Percentiles rank a stretch among this genome's conserved stretches.
Conservation (phyloP, 2,329 filamentous ascomycete genomes). For the Fusarium sp. region DNA sequence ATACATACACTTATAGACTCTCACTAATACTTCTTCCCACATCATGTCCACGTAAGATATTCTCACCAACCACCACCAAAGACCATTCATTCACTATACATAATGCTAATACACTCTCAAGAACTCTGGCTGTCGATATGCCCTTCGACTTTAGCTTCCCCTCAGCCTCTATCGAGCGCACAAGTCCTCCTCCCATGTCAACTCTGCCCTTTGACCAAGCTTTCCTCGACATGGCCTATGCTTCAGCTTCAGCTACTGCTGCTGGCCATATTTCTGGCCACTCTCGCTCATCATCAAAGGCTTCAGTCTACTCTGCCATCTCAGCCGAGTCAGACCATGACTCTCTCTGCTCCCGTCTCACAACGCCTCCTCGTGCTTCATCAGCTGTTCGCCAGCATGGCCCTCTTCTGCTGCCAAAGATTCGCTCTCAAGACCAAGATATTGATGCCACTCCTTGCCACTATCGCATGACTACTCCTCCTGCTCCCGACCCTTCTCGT, state of each 20-base stretch:
- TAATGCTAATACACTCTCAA: constrained; percentile 28
- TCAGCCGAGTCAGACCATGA: constrained; percentile 68
- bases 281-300: constrained; percentile 70
- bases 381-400: constrained; percentile 82
- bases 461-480: constrained; percentile 49
- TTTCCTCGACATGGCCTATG: constrained; percentile 63
- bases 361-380: constrained; percentile 71
- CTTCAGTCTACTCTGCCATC: constrained; percentile 69
- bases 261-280: constrained; percentile 55
- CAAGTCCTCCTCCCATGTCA: constrained; percentile 45
- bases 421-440: constrained; percentile 83
- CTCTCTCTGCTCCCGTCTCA: constrained; percentile 73
- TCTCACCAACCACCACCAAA: background rate
- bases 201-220: constrained; percentile 64
- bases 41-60: constrained; percentile 50
- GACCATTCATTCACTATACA: background rate
- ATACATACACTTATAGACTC: constrained; percentile 29
- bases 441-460: constrained; percentile 65
- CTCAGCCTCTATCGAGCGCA: constrained; percentile 45
- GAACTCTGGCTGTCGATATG: constrained; percentile 69
- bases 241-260: constrained; percentile 35
- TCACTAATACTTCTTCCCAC: constrained; percentile 31
- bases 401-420: constrained; percentile 83
- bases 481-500: constrained; percentile 47
- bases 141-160: constrained; percentile 70